Conservation (phyloP, 1,139 yeast genomes). For the Hanseniaspora sp. region DNA sequence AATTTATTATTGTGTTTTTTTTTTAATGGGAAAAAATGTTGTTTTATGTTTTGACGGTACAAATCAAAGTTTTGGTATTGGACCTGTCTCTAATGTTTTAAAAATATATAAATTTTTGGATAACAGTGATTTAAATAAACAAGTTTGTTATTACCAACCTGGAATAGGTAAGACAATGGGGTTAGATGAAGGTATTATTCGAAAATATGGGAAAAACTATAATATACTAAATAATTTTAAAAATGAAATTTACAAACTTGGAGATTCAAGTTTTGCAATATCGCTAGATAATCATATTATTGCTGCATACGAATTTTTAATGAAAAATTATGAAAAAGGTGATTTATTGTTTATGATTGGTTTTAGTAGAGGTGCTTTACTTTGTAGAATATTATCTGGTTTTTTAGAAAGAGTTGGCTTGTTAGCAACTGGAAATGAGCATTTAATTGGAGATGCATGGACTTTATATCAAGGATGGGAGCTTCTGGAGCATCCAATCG, state of each 20-base stretch:
- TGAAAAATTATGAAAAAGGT: constrained; percentile 38
- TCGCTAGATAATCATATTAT: constrained; percentile 45
- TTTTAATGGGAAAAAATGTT: constrained; percentile 30
- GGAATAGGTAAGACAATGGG: constrained; percentile 48
- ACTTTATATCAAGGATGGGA: constrained; percentile 52
- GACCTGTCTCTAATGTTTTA: constrained; percentile 46
- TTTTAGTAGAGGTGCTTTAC: constrained; percentile 55
- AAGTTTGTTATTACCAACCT: constrained; percentile 54
- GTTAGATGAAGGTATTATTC: constrained; percentile 30
- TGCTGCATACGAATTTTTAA: constrained; percentile 44
- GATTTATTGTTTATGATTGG: constrained; percentile 50
- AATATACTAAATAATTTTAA: constrained; percentile 19
- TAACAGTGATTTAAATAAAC: constrained; percentile 32
- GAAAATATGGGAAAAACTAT: constrained; percentile 18
- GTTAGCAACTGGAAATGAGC: constrained; percentile 42
- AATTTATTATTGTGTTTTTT: too few relatives aligned
- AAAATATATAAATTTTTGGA: constrained; percentile 44
- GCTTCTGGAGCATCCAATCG: constrained; percentile 44
- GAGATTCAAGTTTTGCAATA: constrained; percentile 46
- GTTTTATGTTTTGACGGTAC: constrained; percentile 58
- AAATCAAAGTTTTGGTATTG: constrained; percentile 45
- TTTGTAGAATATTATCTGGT: constrained; percentile 51
- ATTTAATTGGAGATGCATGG: constrained; percentile 50
- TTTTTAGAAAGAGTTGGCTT: constrained; percentile 54
- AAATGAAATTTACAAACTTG: constrained; percentile 18